Evolutionary conservation across 2,329 filamentous ascomycete species (phyloP), one percentile per base, ranked within the genome.

Genomic region (Sordariomycetes sp.): DNA sequence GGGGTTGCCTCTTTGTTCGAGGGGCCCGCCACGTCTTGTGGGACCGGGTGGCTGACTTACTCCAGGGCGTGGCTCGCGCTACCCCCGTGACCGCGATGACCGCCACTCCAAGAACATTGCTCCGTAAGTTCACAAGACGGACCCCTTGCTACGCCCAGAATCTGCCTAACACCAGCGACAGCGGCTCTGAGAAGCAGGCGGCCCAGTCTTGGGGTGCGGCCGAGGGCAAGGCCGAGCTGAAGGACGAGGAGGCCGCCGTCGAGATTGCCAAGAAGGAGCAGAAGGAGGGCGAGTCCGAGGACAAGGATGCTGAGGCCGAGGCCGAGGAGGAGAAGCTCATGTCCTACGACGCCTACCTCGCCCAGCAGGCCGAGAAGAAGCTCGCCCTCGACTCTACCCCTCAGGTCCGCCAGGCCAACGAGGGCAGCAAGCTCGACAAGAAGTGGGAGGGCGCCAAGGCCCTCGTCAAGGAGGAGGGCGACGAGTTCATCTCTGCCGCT

Each of bases 161-260:
- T 32, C 48, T 57, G 53, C 62, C 66, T 64, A 65, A 66, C 52
- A 50, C 64, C 34, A 11, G 12, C 22, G 60, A 35, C 59, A 90
- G 88, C 69, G 87, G 89, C 64, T 87, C 88, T 69, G 87, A 90
- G 67, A 95, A 95, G 84, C 88, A 93, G 76, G 85, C 88, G 71
- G 88, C 85, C 70, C 89, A 93, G 74, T 88, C 89, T 67, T 97
- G 93, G 91, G 94, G 93, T 67, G 86, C 83, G 69, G 81, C 82
- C 66, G 88, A 90, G 70, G 94, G 91, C 68, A 79, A 86, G 62
- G 88, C 88, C 70, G 90, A 95, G 77, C 85, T 88, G 76, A 88
- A 88, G 70, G 94, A 97, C 68, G 94, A 97, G 82, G 84, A 90
- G 76, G 90, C 88, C 66, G 94, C 88, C 67, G 91, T 95, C 73